phyloP scores from a whole-genome alignment of 2,329 filamentous ascomycete genomes.

The Scedosporium boydii region DNA sequence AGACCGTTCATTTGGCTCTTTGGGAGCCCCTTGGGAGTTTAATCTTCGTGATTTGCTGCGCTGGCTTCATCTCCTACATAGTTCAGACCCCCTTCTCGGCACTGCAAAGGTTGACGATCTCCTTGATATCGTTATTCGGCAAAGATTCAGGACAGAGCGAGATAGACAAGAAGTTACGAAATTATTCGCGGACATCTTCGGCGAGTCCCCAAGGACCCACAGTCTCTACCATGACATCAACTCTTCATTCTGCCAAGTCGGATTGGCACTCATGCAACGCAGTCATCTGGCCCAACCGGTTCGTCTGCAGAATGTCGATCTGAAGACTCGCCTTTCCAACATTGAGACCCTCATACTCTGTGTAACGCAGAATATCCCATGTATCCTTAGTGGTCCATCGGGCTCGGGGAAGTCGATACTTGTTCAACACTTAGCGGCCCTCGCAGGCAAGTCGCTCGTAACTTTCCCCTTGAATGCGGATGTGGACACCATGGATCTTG shows the following conservation, averaged over 20 bases:
- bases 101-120: slow-evolving; percentile 60
- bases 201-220: slow-evolving; percentile 37
- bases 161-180: slow-evolving; percentile 58
- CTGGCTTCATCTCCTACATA: slow-evolving; percentile 65
- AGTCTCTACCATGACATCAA: slow-evolving; percentile 66
- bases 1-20: slow-evolving; percentile 46
- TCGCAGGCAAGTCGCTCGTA: slow-evolving; percentile 65
- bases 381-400: slow-evolving; percentile 76
- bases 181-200: slow-evolving; percentile 60
- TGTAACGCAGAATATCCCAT: slow-evolving; percentile 77
- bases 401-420: slow-evolving; percentile 81
- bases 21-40: slow-evolving; percentile 85
- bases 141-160: slow-evolving; percentile 66
- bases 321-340: slow-evolving; percentile 52
- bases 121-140: slow-evolving; percentile 71
- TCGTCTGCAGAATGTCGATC: slow-evolving; percentile 39
- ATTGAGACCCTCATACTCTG: slow-evolving; percentile 84
- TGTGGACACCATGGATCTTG: slow-evolving; percentile 92
- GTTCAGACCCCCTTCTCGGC: slow-evolving; percentile 47
- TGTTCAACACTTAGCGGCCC: slow-evolving; percentile 69
- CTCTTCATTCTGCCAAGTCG: slow-evolving; percentile 62
- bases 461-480: slow-evolving; percentile 89
- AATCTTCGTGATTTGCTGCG: slow-evolving; percentile 84
- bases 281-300: slow-evolving; percentile 43
- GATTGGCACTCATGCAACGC: slow-evolving; percentile 61